Conservation (phyloP, 108 stramenopile species). For the Stephanodiscus triporus region DNA sequence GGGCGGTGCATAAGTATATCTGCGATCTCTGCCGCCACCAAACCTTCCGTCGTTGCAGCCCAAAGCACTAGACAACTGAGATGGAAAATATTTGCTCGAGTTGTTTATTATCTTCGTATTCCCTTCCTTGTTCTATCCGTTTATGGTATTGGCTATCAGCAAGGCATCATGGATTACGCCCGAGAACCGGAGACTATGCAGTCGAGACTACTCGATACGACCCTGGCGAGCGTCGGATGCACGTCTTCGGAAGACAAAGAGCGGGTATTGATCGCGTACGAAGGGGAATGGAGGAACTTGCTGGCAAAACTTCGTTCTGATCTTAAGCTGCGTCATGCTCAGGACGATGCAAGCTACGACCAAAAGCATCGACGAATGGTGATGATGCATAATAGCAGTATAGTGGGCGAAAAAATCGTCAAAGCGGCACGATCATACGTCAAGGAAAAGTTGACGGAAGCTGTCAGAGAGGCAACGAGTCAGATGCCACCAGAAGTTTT, state of each 20-base stretch:
- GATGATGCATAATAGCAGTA: slow-evolving; percentile 41
- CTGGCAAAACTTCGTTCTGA: slow-evolving; percentile 20
- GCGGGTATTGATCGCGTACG: slow-evolving; percentile 40
- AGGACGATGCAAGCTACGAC: slow-evolving; percentile 12
- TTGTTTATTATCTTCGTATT: slow-evolving; percentile 53
- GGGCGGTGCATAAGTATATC: slow-evolving; percentile 1
- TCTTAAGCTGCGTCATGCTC: slow-evolving; percentile 9
- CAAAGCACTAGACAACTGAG: slow-evolving; percentile 13
- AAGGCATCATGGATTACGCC: slow-evolving; percentile 70
- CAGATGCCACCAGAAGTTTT: slow-evolving; percentile 38
- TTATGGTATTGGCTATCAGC: slow-evolving; percentile 76
- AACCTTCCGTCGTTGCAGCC: not conserved
- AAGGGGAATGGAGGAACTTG: slow-evolving; percentile 46
- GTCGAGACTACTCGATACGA: slow-evolving; percentile 33
- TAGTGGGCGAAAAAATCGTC: slow-evolving; percentile 75
- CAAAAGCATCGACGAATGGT: slow-evolving; percentile 26
- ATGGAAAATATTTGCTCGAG: slow-evolving; percentile 47
- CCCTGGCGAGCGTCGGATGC: slow-evolving; percentile 48
- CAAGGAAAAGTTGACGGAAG: slow-evolving; percentile 61
- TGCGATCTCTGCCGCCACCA: not conserved
- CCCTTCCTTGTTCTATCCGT: slow-evolving; percentile 68
- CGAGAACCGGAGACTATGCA: slow-evolving; percentile 42
- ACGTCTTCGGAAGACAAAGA: slow-evolving; percentile 31
- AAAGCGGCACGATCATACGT: slow-evolving; percentile 73
- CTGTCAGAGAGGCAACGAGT: slow-evolving; percentile 37